A percentile compares a stretch with the other conserved stretches of the same genome.
Evolutionary conservation across 352 stramenopile genomes (phyloP).

Genomic region (Peronospora farinosa): DNA sequence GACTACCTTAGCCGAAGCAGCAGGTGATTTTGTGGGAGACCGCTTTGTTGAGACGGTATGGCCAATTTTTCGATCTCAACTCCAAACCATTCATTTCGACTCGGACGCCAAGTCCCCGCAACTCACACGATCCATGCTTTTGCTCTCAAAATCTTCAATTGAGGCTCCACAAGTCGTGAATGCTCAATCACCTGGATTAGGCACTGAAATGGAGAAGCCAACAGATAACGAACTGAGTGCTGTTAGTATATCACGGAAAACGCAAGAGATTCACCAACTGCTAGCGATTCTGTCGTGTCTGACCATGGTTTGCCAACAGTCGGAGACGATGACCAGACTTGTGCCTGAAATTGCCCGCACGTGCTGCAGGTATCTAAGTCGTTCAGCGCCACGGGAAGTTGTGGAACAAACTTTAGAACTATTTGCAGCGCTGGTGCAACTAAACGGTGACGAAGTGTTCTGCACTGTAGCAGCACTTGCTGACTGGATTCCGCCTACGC

Average conservation of each 20-base stretch:
- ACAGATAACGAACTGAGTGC: slow-evolving; percentile 15
- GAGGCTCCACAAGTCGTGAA: neutral
- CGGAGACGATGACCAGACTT: slow-evolving; percentile 42
- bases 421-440: slow-evolving; percentile 35
- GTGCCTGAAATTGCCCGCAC: slow-evolving; percentile 47
- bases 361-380: slow-evolving; percentile 45
- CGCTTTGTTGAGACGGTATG: slow-evolving; percentile 78
- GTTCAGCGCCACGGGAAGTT: slow-evolving; percentile 28
- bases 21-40: slow-evolving; percentile 74
- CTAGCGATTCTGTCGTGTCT: slow-evolving; percentile 56
- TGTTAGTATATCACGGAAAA: slow-evolving; percentile 32
- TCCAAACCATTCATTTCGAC: slow-evolving; percentile 34
- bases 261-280: slow-evolving; percentile 51
- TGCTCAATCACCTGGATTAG: neutral
- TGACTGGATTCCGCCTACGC: slow-evolving; percentile 43
- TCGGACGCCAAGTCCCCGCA: slow-evolving; percentile 25
- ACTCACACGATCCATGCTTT: slow-evolving; percentile 62
- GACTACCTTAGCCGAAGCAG: slow-evolving; percentile 41
- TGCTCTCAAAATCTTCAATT: slow-evolving; percentile 29
- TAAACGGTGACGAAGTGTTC: slow-evolving; percentile 78
- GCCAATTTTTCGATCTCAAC: slow-evolving; percentile 43
- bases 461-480: slow-evolving; percentile 42
- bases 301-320: slow-evolving; percentile 37
- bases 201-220: neutral
- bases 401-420: slow-evolving; percentile 35